A percentile compares a stretch with the other conserved stretches of the same genome.
These are phyloP conservation scores for Macroventuria anomochaeta DNA, from an alignment of 2,329 filamentous ascomycete species.

Conservation along the genomic window DNA sequence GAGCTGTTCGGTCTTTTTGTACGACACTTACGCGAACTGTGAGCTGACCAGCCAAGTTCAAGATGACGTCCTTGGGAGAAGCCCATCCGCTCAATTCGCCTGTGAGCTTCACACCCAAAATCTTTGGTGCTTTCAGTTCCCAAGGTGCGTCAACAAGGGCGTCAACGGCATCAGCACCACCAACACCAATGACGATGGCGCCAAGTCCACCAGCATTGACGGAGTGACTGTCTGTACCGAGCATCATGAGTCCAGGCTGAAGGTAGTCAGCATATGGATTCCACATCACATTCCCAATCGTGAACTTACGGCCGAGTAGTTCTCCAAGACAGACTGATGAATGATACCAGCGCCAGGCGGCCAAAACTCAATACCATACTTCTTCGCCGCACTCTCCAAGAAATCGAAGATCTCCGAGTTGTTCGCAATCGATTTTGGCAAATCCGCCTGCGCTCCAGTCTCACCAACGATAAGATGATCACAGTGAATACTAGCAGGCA, in stretches of 20 bases:
- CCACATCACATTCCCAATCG: neutral
- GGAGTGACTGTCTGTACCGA: slow-evolving; percentile 96
- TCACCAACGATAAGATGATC: slow-evolving; percentile 98
- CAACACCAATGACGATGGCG: slow-evolving; percentile 94
- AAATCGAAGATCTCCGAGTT: slow-evolving; percentile 99
- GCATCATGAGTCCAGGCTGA: slow-evolving; percentile 90
- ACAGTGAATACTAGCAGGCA: slow-evolving; percentile 97
- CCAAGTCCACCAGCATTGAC: slow-evolving; percentile 95
- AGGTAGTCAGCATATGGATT: neutral
- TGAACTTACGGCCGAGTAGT: slow-evolving; percentile 77
- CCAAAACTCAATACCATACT: slow-evolving; percentile 57
- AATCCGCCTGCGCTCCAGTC: slow-evolving; percentile 84
- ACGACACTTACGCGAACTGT: slow-evolving; percentile 71
- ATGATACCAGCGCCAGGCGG: slow-evolving; percentile 57
- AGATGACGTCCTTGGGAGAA: slow-evolving; percentile 93
- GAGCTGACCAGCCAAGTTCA: slow-evolving; percentile 84
- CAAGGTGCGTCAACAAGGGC: slow-evolving; percentile 94
- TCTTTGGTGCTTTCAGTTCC: slow-evolving; percentile 94
- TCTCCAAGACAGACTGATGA: slow-evolving; percentile 96
- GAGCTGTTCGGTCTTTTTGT: neutral
- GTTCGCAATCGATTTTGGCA: slow-evolving; percentile 82
- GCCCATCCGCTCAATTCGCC: slow-evolving; percentile 90
- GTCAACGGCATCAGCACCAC: slow-evolving; percentile 95
- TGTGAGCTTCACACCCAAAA: slow-evolving; percentile 83
- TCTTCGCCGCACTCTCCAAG: slow-evolving; percentile 77